Conservation (phyloP, 2,329 filamentous ascomycete genomes). For the Beauveria rudraprayagi region DNA sequence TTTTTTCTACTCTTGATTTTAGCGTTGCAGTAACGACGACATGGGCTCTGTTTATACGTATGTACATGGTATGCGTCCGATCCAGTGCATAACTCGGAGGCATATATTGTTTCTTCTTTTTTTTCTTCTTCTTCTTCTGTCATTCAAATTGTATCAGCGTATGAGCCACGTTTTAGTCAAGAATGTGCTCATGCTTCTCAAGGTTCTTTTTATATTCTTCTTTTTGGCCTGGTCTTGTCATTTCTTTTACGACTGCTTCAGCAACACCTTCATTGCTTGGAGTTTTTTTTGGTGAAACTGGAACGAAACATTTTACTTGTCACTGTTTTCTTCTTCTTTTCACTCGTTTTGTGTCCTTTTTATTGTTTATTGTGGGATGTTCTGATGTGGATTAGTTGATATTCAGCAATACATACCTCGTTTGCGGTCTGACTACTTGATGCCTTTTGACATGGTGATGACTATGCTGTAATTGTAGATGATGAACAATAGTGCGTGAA, state of each 20-base stretch:
- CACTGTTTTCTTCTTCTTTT: slow-evolving; percentile 11
- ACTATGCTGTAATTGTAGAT: neutral
- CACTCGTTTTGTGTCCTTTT: slow-evolving; percentile 17
- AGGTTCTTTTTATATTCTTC: neutral
- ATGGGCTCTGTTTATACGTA: slow-evolving; percentile 8
- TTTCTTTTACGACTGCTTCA: slow-evolving; percentile 12
- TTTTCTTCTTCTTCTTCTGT: neutral
- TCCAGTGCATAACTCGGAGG: slow-evolving; percentile 1
- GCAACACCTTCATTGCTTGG: slow-evolving; percentile 10
- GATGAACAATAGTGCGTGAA: no score
- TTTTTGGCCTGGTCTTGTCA: slow-evolving; percentile 11
- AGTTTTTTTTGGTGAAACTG: slow-evolving; percentile 12
- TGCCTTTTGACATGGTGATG: neutral
- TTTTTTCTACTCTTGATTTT: neutral
- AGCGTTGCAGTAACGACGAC: slow-evolving; percentile 10
- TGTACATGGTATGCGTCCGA: slow-evolving; percentile 3
- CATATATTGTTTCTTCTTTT: neutral
- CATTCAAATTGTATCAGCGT: slow-evolving; percentile 2
- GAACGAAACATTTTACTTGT: slow-evolving; percentile 3
- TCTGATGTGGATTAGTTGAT: slow-evolving; percentile 8
- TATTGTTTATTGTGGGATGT: slow-evolving; percentile 14
- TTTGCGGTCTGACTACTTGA: neutral
- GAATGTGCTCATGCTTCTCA: neutral
- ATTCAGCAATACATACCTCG: neutral
- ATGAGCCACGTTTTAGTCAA: neutral